Percentiles rank a stretch among this genome's conserved stretches.
Conservation (phyloP, 2,329 filamentous ascomycete genomes). For the Paraconiothyrium sp. region DNA sequence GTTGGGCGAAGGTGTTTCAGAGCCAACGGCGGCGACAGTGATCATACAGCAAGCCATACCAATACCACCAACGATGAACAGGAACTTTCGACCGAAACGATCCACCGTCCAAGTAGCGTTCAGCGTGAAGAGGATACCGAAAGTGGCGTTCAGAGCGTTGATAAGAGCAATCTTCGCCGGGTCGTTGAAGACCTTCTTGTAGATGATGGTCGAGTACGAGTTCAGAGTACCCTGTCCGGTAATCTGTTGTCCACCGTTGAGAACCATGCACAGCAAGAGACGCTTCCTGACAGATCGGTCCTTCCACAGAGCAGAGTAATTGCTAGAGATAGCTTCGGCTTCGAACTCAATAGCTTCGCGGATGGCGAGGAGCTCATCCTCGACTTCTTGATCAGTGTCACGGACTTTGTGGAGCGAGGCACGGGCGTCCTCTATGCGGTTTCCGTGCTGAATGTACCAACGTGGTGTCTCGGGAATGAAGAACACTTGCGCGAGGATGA, state of each 20-base stretch:
- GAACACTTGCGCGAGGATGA: constrained; percentile 68
- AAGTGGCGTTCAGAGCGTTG: constrained; percentile 78
- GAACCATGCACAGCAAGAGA: constrained; percentile 69
- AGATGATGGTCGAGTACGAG: constrained; percentile 77
- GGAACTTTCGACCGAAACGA: constrained; percentile 74
- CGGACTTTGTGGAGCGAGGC: constrained; percentile 68
- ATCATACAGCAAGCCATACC: constrained; percentile 78
- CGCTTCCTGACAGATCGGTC: constrained; percentile 74
- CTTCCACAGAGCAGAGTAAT: constrained; percentile 74
- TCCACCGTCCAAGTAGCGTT: constrained; percentile 79
- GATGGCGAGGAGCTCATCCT: constrained; percentile 72
- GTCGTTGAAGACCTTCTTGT: constrained; percentile 73
- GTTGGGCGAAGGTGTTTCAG: constrained; percentile 64
- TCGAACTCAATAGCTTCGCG: constrained; percentile 76
- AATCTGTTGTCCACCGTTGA: constrained; percentile 77
- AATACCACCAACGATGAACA: constrained; percentile 73
- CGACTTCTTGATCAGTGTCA: constrained; percentile 71
- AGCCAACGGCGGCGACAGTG: constrained; percentile 67
- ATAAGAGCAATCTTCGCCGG: constrained; percentile 70
- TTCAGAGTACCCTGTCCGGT: constrained; percentile 78
- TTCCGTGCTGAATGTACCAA: constrained; percentile 71
- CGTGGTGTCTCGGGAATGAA: constrained; percentile 74
- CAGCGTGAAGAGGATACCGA: constrained; percentile 76
- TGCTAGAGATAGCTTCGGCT: constrained; percentile 71
- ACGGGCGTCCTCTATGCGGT: constrained; percentile 69